Evolutionary conservation across 2,329 filamentous ascomycete species (phyloP), one percentile per base, ranked within the genome.

Genomic region (Sordariomycetes sp.): DNA sequence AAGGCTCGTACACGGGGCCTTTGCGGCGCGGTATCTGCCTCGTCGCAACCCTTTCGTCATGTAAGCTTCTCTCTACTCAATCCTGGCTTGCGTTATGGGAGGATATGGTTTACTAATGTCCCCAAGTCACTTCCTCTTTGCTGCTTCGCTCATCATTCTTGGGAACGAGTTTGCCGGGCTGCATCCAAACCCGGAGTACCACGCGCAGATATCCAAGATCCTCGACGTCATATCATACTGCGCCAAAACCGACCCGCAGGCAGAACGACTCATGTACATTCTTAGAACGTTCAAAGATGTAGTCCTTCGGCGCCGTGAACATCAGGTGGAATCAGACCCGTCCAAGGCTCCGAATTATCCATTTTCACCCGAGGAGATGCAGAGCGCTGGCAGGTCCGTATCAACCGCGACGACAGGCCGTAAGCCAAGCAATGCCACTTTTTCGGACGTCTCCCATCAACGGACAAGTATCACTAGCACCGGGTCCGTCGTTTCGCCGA

Each of bases 161-260:
- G 79, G 77, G 61, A 83, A 82, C 62, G 77, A 81, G 59, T 81
- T 82, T 62, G 75, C 74, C 3, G 70, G 67, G 1, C 66, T 82
- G 20, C 78, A 76, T 62, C 64, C 69, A 34, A 76, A 76, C 22
- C 65, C 70, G 0, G 67, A 67, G 7, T 76, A 76, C 35, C 65
- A 63, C 1, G 62, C 62, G n/a, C 70, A 69, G 1, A 72, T 77
- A 50, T 60, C 62, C 0, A 70, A 73, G 36, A 72, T 76, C 8
- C 71, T 80, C n/a, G 62, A 66, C 1, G 74, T 81, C 51, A 70
- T 82, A 65, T 64, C 67, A 2, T 76, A 76, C 62, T 79, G 76
- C 61, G 72, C 75, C 8, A 63, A 70, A 32, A 68, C 65, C 1
- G 79, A 81, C 59, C 69, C 71, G 1, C 75, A 81, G 62, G 79